Conservation (phyloP, 1,139 yeast genomes). For the Spencermartinsiella ligniputridi region DNA sequence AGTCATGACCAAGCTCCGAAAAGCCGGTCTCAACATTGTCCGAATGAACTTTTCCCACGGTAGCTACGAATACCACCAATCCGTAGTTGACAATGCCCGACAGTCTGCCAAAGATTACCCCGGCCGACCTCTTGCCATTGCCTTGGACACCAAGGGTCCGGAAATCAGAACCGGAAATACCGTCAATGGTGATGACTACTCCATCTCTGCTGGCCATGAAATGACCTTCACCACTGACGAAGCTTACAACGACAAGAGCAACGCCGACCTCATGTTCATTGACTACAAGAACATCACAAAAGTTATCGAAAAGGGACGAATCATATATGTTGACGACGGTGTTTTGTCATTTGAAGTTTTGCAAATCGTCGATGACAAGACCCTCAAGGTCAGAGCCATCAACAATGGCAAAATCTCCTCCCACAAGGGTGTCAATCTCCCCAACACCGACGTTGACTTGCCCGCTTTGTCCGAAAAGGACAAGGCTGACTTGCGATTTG, state of each 20-base stretch:
- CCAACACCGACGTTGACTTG: constrained; percentile 97
- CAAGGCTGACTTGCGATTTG: constrained; percentile 82
- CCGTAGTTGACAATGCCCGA: constrained; percentile 93
- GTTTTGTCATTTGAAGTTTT: constrained; percentile 90
- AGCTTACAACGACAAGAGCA: constrained; percentile 62
- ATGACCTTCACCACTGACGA: constrained; percentile 93
- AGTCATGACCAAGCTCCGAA: constrained; percentile 78
- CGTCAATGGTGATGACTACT: constrained; percentile 67
- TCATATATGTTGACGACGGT: constrained; percentile 96
- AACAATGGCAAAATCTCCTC: constrained; percentile 95
- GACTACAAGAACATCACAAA: constrained; percentile 96
- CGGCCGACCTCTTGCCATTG: constrained; percentile 97
- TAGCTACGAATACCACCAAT: constrained; percentile 92
- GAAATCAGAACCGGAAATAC: constrained; percentile 99
- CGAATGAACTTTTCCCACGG: constrained; percentile 99
- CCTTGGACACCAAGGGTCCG: constrained; percentile 99
- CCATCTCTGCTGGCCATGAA: constrained; percentile 80
- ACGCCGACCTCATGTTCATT: constrained; percentile 76
- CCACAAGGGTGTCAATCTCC: constrained; percentile 98
- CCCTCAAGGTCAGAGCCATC: constrained; percentile 80
- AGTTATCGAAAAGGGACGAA: constrained; percentile 81
- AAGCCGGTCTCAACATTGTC: constrained; percentile 94
- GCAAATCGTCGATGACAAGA: constrained; percentile 71
- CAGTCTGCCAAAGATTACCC: constrained; percentile 84
- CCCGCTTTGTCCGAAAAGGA: constrained; percentile 98